Base-by-base conservation (phyloP, 176 grass and related monocot species). In the Rhynchospora breviuscula region DNA sequence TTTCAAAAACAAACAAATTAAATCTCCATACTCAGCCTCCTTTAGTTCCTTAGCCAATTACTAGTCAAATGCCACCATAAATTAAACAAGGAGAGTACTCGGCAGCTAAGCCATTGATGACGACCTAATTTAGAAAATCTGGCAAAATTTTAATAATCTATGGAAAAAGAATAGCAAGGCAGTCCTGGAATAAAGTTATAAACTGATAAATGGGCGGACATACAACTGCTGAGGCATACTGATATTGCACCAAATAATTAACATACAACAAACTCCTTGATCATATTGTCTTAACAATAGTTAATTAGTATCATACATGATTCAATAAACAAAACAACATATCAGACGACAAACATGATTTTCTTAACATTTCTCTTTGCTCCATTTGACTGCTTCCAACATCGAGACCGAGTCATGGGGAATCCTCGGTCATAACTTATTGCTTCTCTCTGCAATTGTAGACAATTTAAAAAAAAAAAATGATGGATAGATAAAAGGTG, bases 261-360 rank as follows among this genome's bases (percentile, higher is more conserved):
- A 15, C n/a, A 33, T 13, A 57, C 23, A 57, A 78, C 73, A 78
- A 78, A 33, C 13, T 78, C 49, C 51, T 57, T 78, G 22, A 57
- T 57, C 73, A 78, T 56, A 57, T 51, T 51, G 25, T 78, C 14
- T 31, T 12, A 17, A 56, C 6, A 47, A 54, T 17, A 45, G 45
- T 76, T 67, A 21, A 26, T 43, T 17, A 82, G 45, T 2, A 63
- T 47, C 61, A 82, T 54, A 54, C 62, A 82, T 52, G 7, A 54
- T 51, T 82, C 45, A 66, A 53, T 18, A 68, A 82, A 82, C 80
- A 48, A 33, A 67, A 25, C 60, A 82, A 66, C 63, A 82, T 56
- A 82, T 67, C 62, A 82, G 5, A 52, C 10, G 67, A 82, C 25
- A 31, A 66, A 68, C 46, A 63, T 66, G 23, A 67, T 52, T 63